Evolutionary conservation across 169 alveolate species (phyloP), one percentile per base, ranked within the genome.

Genomic region (Cryptosporidium sp.): DNA sequence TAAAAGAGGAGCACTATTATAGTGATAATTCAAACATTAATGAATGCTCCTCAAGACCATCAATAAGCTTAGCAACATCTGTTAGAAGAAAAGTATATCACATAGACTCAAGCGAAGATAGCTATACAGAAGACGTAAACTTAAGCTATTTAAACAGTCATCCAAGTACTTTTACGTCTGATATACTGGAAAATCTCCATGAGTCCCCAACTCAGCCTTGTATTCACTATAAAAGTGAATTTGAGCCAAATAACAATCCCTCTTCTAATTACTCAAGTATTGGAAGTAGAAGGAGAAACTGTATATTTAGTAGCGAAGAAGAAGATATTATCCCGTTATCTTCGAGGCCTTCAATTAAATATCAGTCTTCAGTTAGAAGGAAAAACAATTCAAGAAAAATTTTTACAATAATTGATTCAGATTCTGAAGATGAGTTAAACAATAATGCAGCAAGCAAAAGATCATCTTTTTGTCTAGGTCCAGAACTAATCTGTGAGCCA

Each of bases 301-400:
- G 39, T 31, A 42, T 60, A 16, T 37, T 29, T 44, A 62, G 56
- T 31, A 62, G 56, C 26, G 89, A 80, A 42, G 68, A 44, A 12
- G 89, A 80, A 21, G 56, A 60, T 26, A 12, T 29, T 62, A 37
- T 21, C 67, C 67, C 35, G 26, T 12, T 39, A n/a, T 2, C 21
- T 35, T 70, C 84, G 44, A 80, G 89, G 6, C 75, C 69, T 9
- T 80, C 89, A 18, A 80, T 80, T 14, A 80, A 39, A 18, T 80
- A 80, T n/a, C 89, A 62, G 23, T 80, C 89, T 9, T 80, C 89
- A 62, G 89, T 80, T n/a, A 80, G 67, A 42, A 80, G 89, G 62
- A 80, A 80, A 62, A 80, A 80, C 18, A 62, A 80, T 26, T 10
- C 62, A 23, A 62, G 45, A 39, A 60, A 42, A 80, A 26, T 62